These are phyloP conservation scores for Lophiostoma macrostomum DNA, from an alignment of 495 filamentous ascomycete species.

Conservation along the genomic window DNA sequence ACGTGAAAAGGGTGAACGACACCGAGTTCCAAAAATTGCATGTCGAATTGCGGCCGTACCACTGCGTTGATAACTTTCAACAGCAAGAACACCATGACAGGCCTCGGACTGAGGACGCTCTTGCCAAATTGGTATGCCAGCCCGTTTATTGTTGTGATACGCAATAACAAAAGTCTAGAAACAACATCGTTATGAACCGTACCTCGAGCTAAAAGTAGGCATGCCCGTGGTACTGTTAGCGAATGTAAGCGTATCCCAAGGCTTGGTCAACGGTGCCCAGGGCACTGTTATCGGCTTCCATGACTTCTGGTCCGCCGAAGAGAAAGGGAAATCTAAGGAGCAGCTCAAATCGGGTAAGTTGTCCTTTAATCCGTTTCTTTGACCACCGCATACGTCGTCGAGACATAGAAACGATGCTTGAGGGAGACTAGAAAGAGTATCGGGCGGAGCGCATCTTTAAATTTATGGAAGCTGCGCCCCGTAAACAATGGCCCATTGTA, in stretches of 20 bases:
- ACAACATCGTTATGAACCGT: conserved; percentile 33
- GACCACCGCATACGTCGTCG: no score
- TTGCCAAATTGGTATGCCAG: no score
- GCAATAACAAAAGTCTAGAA: conserved; percentile 1
- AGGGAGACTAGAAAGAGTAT: conserved; percentile 7
- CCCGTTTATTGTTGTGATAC: no score
- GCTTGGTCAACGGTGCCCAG: conserved; percentile 52
- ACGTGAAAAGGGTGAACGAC: conserved; percentile 35
- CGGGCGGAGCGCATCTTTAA: conserved; percentile 3
- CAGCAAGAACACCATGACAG: conserved; percentile 14
- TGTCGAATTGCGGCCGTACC: conserved; percentile 6
- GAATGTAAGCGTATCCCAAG: conserved; percentile 40
- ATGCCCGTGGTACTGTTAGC: conserved; percentile 48
- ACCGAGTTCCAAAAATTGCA: conserved; percentile 31
- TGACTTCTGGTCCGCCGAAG: not conserved
- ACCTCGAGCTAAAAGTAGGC: conserved; percentile 43
- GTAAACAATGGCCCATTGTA: conserved; percentile 1
- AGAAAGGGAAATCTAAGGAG: no score
- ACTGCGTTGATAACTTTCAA: conserved; percentile 31
- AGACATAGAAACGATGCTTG: not conserved
- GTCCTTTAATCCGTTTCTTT: no score
- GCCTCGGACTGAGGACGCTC: not conserved
- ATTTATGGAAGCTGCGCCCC: not conserved
- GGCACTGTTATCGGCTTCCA: conserved; percentile 45
- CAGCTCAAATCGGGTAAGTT: no score